A percentile compares a stretch with the other conserved stretches of the same genome.
Evolutionary conservation across 176 grass and related monocot genomes (phyloP).

Genomic region (Triticum dicoccoides): DNA sequence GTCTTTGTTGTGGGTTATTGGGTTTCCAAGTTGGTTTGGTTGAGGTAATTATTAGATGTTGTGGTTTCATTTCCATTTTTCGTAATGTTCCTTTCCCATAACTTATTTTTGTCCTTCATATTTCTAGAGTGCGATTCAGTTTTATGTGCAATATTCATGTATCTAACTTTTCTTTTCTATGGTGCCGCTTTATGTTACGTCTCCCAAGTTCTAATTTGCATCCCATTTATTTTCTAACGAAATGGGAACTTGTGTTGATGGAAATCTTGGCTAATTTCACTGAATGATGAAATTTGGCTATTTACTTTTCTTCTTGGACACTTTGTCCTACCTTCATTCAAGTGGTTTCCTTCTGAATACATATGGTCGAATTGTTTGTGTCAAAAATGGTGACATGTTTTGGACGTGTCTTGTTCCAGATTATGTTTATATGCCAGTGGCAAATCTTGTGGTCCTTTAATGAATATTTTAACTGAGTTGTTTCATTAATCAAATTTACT

Average conservation of each 20-base stretch:
- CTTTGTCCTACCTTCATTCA: neutral
- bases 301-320: neutral
- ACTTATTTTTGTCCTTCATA: neutral
- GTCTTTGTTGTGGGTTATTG: constrained; percentile 72
- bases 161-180: neutral
- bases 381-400: neutral
- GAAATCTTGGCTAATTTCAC: neutral
- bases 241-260: neutral
- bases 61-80: neutral
- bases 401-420: neutral
- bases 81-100: neutral
- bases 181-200: neutral
- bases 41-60: constrained; percentile 49
- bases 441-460: neutral
- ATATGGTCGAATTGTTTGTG: too few species aligned
- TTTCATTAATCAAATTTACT: neutral
- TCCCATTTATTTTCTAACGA: neutral
- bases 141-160: neutral
- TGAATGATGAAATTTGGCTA: neutral
- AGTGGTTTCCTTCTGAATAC: neutral
- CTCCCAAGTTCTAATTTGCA: neutral
- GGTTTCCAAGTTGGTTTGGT: constrained; percentile 67
- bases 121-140: neutral
- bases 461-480: neutral
- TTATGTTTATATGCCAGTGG: neutral